Evolutionary conservation across 805 yeast species (phyloP), one percentile per base, ranked within the genome.

Genomic region (Saccharomycodes ludwigii): DNA sequence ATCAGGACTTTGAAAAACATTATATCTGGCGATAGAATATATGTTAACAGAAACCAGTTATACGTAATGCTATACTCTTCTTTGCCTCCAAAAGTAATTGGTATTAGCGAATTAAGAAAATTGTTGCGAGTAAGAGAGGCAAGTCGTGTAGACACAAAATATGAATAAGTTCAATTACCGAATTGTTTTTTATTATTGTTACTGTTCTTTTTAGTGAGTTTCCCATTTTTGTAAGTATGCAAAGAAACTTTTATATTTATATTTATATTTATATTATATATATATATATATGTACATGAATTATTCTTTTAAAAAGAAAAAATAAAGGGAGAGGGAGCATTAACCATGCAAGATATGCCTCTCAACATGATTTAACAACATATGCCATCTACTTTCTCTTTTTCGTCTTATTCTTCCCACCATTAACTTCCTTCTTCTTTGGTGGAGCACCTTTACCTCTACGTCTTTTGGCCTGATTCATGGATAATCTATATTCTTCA

Each of bases 371-470:
- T n/a, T n/a, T n/a, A n/a, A n/a, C n/a, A n/a, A n/a, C n/a, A 11
- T 16, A 10, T 11, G 13, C n/a, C 8, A 18, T 5, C 28, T 25
- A 41, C 29, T 38, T 40, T 30, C 46, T 41, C 34, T 54, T 49
- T 49, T 57, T 60, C 59, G 66, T 67, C 47, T 58, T 58, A 35
- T 58, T 58, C 35, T 57, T 57, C 23, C 49, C 47, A 18, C 57
- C 57, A 16, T 59, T 61, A 10, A 47, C 52, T 42, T 63, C 68
- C 45, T 65, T 69, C 59, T 68, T 71, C 65, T 81, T 81, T 64
- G 76, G 71, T 45, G 91, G 93, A 9, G 91, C 84, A 55, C 88
- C 86, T 58, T 81, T 81, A 57, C 83, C 86, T 71, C 91, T 79
- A 68, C 79, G 76, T 65, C 75, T 80, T 56, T 82, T 67, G 35